Evolutionary conservation across 2,329 filamentous ascomycete species (phyloP).

Genomic region (Phaeomoniella chlamydospora): DNA sequence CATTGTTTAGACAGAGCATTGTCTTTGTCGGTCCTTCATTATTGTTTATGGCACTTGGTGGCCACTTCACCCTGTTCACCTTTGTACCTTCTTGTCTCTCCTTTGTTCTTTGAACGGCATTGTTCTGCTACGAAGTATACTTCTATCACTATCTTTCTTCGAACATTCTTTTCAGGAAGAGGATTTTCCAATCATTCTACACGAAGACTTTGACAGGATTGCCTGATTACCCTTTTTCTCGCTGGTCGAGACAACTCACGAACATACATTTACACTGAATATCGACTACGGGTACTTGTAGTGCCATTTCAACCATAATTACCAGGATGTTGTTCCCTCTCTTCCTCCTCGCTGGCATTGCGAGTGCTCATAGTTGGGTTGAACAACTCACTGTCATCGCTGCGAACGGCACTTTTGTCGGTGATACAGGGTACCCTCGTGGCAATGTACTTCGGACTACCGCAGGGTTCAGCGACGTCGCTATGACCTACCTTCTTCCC

Average conservation of each 20-base stretch:
- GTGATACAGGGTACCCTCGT: constrained; percentile 59
- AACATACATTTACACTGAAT: too few relatives aligned
- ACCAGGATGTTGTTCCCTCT: constrained; percentile 10
- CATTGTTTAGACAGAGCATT: background rate
- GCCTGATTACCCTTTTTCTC: too few relatives aligned
- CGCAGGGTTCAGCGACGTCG: constrained; percentile 40
- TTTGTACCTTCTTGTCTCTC: background rate
- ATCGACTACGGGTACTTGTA: too few relatives aligned
- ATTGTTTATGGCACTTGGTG: background rate
- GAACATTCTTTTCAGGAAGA: background rate
- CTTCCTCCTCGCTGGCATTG: constrained; percentile 13
- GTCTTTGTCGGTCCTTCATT: background rate
- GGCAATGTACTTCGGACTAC: constrained; percentile 47
- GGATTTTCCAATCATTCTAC: too few relatives aligned
- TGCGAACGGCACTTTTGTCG: constrained; percentile 58
- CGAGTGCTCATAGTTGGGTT: constrained; percentile 62
- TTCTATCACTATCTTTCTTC: background rate
- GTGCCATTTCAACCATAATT: too few relatives aligned
- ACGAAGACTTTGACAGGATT: too few relatives aligned
- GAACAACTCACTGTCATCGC: constrained; percentile 61
- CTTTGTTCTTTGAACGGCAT: background rate
- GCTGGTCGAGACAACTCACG: background rate
- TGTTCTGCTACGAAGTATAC: background rate
- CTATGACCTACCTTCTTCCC: constrained; percentile 52
- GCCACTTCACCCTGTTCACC: background rate